phyloP scores from a whole-genome alignment of 306 rosid species.

The Quercus gilva region DNA sequence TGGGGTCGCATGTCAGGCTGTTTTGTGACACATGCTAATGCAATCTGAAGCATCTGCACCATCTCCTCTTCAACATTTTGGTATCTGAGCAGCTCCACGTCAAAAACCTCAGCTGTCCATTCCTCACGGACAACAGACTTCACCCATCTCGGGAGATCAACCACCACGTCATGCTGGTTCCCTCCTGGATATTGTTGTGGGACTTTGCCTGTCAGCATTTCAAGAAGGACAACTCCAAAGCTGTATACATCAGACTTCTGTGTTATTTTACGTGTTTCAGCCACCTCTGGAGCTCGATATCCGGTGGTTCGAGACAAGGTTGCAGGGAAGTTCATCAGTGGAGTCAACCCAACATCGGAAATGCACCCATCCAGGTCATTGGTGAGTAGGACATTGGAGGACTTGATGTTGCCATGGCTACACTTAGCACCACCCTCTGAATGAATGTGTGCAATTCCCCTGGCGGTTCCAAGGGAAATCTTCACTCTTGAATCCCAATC shows the following conservation, averaged over 20 bases:
- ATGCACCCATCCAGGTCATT: constrained; percentile 57
- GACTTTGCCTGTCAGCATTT: constrained; percentile 69
- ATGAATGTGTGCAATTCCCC: constrained; percentile 70
- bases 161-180: constrained; percentile 34
- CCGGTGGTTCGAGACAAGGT: constrained; percentile 55
- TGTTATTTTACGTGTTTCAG: constrained; percentile 50
- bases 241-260: constrained; percentile 75
- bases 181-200: constrained; percentile 56
- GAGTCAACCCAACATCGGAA: constrained; percentile 60
- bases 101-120: constrained; percentile 89
- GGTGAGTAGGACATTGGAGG: constrained; percentile 67
- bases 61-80: constrained; percentile 70
- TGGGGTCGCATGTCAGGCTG: constrained; percentile 61
- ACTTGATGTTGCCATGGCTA: constrained; percentile 75
- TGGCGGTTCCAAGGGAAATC: constrained; percentile 53
- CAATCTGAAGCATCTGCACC: constrained; percentile 87
- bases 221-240: constrained; percentile 76
- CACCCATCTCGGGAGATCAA: constrained; percentile 88
- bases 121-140: constrained; percentile 81
- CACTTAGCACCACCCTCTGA: constrained; percentile 48
- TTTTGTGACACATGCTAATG: constrained; percentile 58
- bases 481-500: constrained; percentile 77
- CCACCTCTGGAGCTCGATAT: constrained; percentile 70
- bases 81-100: constrained; percentile 61
- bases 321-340: constrained; percentile 55